A percentile compares a stretch with the other conserved stretches of the same genome.
phyloP scores from a whole-genome alignment of 192 early-diverging fungal genomes.

The Jimgerdemannia flammicorona region DNA sequence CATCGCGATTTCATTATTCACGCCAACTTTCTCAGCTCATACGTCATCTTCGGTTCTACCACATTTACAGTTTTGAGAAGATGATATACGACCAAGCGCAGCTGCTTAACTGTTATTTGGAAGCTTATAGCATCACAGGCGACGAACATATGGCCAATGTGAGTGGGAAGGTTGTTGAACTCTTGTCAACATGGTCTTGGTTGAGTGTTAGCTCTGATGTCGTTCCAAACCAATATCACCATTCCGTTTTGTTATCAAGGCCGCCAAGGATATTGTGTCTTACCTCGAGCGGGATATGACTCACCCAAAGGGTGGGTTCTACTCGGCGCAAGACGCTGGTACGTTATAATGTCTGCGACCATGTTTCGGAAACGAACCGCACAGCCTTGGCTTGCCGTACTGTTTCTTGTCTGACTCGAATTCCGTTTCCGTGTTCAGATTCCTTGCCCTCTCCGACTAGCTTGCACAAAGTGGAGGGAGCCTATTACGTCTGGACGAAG shows the following conservation, averaged over 20 bases:
- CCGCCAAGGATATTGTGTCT: constrained; percentile 44
- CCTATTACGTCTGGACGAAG: constrained; percentile 56
- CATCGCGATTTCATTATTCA: no score
- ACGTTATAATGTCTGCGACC: constrained; percentile 16
- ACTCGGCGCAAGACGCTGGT: constrained; percentile 65
- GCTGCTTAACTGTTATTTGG: constrained; percentile 41
- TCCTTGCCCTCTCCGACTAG: neutral
- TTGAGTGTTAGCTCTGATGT: no score
- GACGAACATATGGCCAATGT: neutral
- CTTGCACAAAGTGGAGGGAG: constrained; percentile 42
- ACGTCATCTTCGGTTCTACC: no score
- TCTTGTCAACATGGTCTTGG: no score
- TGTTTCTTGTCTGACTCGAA: neutral
- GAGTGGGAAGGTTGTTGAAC: neutral
- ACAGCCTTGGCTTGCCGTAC: neutral
- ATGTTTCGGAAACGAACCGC: no score
- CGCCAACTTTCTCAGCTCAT: no score
- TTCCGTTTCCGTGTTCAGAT: neutral
- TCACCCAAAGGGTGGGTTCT: constrained; percentile 49
- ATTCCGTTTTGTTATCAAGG: neutral
- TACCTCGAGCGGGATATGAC: constrained; percentile 52
- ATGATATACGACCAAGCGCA: constrained; percentile 74
- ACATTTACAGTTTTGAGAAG: constrained; percentile 60
- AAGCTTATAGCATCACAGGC: constrained; percentile 14
- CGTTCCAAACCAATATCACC: no score